These are phyloP conservation scores for Sporothrix mexicana DNA, from an alignment of 2,329 filamentous ascomycete species.

Conservation along the genomic window DNA sequence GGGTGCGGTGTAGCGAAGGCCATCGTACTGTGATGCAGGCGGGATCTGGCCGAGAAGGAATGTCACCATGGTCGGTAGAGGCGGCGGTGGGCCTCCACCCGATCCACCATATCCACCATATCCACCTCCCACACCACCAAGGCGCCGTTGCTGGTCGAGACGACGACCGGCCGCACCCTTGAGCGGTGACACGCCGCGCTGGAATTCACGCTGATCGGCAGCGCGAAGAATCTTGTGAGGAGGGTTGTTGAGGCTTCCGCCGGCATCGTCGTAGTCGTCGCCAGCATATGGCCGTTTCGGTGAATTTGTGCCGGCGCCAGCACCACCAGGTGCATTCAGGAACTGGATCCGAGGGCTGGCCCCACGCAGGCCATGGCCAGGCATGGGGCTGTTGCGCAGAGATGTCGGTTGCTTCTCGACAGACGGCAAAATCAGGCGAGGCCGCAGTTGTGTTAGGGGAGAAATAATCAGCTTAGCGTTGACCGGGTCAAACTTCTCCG, in stretches of 20 bases:
- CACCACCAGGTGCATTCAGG: not conserved
- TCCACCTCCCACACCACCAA: conserved; percentile 48
- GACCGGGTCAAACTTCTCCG: conserved; percentile 79
- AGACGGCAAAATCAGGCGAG: conserved; percentile 58
- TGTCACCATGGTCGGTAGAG: conserved; percentile 73
- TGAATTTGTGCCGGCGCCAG: conserved; percentile 51
- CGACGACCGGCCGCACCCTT: conserved; percentile 89
- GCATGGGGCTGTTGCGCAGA: conserved; percentile 53
- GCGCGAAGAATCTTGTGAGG: conserved; percentile 81
- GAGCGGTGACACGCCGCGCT: conserved; percentile 87
- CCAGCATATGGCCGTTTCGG: conserved; percentile 66
- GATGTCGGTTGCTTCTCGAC: conserved; percentile 58
- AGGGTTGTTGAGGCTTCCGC: conserved; percentile 50
- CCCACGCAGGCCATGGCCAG: conserved; percentile 33
- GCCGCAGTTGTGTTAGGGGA: conserved; percentile 75
- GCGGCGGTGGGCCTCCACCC: conserved; percentile 54
- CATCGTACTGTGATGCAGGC: conserved; percentile 72
- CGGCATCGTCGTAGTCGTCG: conserved; percentile 75
- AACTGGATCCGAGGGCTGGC: conserved; percentile 34
- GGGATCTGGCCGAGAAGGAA: conserved; percentile 76
- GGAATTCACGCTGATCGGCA: conserved; percentile 78
- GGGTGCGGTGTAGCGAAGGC: conserved; percentile 70
- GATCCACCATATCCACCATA: conserved; percentile 47
- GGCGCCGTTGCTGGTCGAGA: conserved; percentile 76
- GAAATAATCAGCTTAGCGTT: conserved; percentile 83